Conservation (phyloP, 2,329 filamentous ascomycete species). For the Calonectria leucothoes region DNA sequence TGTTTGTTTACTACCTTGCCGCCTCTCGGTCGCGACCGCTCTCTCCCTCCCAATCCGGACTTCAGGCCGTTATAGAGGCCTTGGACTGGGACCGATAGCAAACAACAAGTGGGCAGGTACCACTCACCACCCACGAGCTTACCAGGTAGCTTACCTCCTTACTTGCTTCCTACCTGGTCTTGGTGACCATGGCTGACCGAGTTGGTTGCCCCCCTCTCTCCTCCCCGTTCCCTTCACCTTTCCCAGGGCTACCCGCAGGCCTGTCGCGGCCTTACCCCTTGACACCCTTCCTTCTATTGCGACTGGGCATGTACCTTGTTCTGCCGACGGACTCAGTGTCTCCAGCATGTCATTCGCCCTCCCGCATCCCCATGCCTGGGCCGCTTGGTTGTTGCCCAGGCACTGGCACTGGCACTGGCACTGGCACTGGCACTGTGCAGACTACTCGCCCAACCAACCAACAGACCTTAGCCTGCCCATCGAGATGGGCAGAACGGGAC, state of each 20-base stretch:
- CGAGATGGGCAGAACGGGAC: background rate
- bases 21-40: background rate
- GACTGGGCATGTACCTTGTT: conserved; percentile 10
- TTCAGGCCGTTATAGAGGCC: conserved; percentile 15
- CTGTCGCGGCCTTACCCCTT: conserved; percentile 14
- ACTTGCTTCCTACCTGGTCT: conserved; percentile 3
- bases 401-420: conserved; percentile 1
- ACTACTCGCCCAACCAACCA: background rate
- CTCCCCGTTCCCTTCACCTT: conserved; percentile 1
- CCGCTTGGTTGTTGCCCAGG: background rate
- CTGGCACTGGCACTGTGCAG: conserved; percentile 1
- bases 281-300: background rate
- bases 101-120: background rate
- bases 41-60: conserved; percentile 15
- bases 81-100: conserved; percentile 6
- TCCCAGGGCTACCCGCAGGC: background rate
- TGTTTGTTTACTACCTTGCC: conserved; percentile 2
- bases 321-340: background rate
- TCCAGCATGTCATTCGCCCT: background rate
- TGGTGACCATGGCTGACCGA: conserved; percentile 1
- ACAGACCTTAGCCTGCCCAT: background rate
- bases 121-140: background rate
- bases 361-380: background rate
- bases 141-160: background rate
- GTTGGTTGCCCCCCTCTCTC: conserved; percentile 10